Percentiles rank a stretch among this genome's conserved stretches.
These are phyloP conservation scores for Pythium folliculosum DNA, from an alignment of 352 stramenopile genomes.

Conservation along the genomic window DNA sequence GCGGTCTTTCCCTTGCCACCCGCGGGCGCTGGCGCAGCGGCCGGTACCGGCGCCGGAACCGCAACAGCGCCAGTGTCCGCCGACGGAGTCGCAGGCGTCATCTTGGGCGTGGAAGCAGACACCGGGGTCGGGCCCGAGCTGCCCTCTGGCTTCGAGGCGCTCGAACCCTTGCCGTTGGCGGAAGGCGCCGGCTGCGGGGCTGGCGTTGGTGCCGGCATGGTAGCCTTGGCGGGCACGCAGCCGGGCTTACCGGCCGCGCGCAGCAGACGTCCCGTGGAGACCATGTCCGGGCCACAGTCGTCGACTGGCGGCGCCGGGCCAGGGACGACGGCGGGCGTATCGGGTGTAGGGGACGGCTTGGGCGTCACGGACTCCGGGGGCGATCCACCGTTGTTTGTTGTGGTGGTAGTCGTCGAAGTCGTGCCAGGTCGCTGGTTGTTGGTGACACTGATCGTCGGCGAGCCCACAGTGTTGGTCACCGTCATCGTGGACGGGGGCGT, in stretches of 20 bases:
- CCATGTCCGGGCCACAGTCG: conserved; percentile 1
- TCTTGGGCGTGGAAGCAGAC: too few relatives aligned
- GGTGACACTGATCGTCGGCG: background rate
- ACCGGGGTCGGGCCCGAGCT: too few relatives aligned
- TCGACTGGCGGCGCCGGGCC: background rate
- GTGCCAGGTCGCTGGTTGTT: background rate
- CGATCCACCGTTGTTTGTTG: background rate
- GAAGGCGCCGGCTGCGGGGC: too few relatives aligned
- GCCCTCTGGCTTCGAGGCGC: too few relatives aligned
- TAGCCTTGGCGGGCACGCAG: too few relatives aligned
- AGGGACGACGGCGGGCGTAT: background rate
- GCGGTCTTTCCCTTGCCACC: too few relatives aligned
- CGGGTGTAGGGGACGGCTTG: background rate
- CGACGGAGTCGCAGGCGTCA: too few relatives aligned
- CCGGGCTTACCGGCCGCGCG: too few relatives aligned
- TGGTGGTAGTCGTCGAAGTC: background rate
- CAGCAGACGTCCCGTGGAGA: background rate
- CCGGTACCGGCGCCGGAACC: too few relatives aligned
- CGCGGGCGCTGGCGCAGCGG: too few relatives aligned
- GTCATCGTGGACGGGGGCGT: background rate
- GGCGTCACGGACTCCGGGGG: background rate
- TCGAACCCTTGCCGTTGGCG: too few relatives aligned
- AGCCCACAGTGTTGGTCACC: conserved; percentile 2
- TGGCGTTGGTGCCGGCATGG: background rate
- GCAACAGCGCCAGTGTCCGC: too few relatives aligned